Evolutionary conservation across 129 eudicot genomes (phyloP).

Genomic region (Flaveria brownii): DNA sequence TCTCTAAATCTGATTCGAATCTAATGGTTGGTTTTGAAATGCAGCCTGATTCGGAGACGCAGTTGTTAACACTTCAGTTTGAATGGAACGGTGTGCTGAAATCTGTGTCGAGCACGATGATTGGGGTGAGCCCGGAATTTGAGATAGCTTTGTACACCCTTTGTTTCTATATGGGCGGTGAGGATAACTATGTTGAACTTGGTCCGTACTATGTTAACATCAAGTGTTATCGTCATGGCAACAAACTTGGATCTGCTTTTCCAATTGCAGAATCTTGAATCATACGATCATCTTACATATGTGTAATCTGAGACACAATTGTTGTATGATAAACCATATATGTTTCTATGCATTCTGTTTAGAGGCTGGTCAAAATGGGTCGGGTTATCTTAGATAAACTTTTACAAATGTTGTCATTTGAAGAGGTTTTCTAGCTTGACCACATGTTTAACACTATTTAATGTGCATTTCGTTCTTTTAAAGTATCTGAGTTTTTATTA

Average conservation of each 20-base stretch:
- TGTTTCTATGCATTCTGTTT: not conserved
- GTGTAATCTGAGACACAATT: not conserved
- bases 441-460: no score
- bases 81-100: constrained; percentile 96
- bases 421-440: no score
- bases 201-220: constrained; percentile 89
- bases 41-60: constrained; percentile 97
- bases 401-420: no score
- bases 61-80: constrained; percentile 81
- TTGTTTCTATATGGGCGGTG: constrained; percentile 81
- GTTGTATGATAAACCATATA: constrained; percentile 17
- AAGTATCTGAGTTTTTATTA: no score
- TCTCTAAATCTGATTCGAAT: no score
- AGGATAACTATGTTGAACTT: constrained; percentile 69
- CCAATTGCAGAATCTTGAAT: constrained; percentile 71
- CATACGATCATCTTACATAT: not conserved
- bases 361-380: no score
- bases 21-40: not conserved
- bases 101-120: constrained; percentile 81
- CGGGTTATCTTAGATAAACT: no score
- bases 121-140: constrained; percentile 97
- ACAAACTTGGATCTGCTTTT: constrained; percentile 91
- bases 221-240: constrained; percentile 85
- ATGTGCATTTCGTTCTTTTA: no score
- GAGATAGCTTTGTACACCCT: constrained; percentile 84